phyloP scores from a whole-genome alignment of 768 basidiomycete genomes.

The Russula dissimulans region DNA sequence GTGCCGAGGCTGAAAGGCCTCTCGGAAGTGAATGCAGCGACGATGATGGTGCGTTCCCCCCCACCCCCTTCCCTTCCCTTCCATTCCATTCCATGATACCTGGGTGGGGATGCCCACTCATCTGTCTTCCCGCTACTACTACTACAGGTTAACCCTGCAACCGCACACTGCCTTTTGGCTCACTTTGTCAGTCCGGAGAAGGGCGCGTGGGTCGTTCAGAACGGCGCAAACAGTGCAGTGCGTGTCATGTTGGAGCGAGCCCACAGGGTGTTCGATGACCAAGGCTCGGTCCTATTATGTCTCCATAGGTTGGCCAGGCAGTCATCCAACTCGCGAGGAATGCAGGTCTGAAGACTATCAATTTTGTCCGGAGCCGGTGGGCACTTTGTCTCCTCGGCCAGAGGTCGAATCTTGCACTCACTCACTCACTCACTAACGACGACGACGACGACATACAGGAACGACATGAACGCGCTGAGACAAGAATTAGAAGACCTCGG shows the following conservation, averaged over 20 bases:
- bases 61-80: too few species aligned
- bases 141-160: constrained; percentile 67
- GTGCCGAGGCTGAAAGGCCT: constrained; percentile 41
- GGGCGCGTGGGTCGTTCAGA: constrained; percentile 80
- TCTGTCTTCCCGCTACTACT: too few species aligned
- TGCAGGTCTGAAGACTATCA: constrained; percentile 65
- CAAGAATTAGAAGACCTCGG: constrained; percentile 49
- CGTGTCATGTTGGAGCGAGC: constrained; percentile 21
- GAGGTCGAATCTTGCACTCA: too few species aligned
- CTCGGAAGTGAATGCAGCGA: constrained; percentile 61
- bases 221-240: constrained; percentile 79
- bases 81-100: not conserved
- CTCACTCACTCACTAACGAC: not conserved
- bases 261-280: not conserved
- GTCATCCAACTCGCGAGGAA: constrained; percentile 80
- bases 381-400: constrained; percentile 13
- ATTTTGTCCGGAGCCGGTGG: constrained; percentile 68
- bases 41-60: constrained; percentile 48
- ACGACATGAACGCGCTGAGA: constrained; percentile 43
- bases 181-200: constrained; percentile 53
- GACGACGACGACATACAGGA: constrained; percentile 29
- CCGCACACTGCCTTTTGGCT: constrained; percentile 74
- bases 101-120: not conserved
- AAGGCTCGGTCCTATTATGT: not conserved
- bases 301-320: constrained; percentile 62